Evolutionary conservation across 345 rosid species (phyloP), one percentile per base, ranked within the genome.

Genomic region (Rhodamnia rubescens): DNA sequence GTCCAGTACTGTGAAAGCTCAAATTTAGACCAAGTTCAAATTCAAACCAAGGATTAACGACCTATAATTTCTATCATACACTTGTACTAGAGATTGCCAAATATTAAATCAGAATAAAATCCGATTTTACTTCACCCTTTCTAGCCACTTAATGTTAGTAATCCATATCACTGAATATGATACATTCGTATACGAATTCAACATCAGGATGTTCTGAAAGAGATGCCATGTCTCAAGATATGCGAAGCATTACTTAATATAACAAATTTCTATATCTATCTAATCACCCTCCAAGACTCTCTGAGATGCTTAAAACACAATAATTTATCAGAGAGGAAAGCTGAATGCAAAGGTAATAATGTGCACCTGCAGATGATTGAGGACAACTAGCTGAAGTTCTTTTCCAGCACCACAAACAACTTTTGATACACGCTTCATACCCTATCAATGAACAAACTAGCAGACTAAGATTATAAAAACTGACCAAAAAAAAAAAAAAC

Each of bases 321-420:
- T 61, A 29, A 59, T 27, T 59, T 81, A 47, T 81, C 55, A 81
- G 22, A 21, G 20, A 64, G 36, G 51, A 81, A 58, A 85, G 86
- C 84, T 80, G 59, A 56, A 26, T 47, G 53, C 83, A 83, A 85
- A 88, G 82, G 49, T 74, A 59, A 55, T 85, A 85, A 75, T 87
- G 32, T 83, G 89, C 85, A 93, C 99, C 99, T 95, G 98, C 69
- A 97, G 94, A 90, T 97, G 97, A 90, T 95, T 92, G 78, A 93
- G 96, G 88, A 97, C 93, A 86, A 97, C 88, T 69, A 84, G 92
- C 90, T 95, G 96, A 87, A 97, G 97, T 87, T 95, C 99, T 95
- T 92, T 97, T 88, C 95, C 98, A 64, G 98, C 95, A 88, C 97
- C 95, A 90, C 96, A 90, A 84, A 93, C 94, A 80, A 91, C 92